phyloP scores from a whole-genome alignment of 768 basidiomycete species.

The Leccinum olivaceopallidum region DNA sequence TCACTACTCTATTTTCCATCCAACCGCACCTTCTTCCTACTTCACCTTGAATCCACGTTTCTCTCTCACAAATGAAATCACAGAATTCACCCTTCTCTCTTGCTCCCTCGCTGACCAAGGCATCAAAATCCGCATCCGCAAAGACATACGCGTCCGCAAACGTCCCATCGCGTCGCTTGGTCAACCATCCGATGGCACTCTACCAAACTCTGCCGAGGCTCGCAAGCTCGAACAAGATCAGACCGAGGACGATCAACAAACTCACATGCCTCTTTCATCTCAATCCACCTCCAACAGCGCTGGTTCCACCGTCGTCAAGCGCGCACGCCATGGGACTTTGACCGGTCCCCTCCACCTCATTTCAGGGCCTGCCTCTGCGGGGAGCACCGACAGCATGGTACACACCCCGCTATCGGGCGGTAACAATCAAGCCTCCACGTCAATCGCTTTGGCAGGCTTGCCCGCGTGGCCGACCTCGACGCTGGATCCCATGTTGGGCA shows the following conservation, averaged over 20 bases:
- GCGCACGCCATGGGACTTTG: constrained; percentile 32
- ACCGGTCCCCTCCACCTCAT: constrained; percentile 20
- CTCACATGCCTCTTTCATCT: constrained; percentile 6
- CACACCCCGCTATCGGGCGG: constrained; percentile 21
- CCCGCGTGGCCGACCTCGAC: constrained; percentile 37
- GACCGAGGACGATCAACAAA: constrained; percentile 23
- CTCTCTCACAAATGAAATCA: background rate
- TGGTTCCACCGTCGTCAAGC: constrained; percentile 18
- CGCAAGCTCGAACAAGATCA: constrained; percentile 32
- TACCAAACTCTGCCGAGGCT: constrained; percentile 8
- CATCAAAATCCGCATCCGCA: constrained; percentile 92
- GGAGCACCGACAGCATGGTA: constrained; percentile 17
- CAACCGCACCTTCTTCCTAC: constrained; percentile 7
- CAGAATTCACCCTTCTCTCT: constrained; percentile 87
- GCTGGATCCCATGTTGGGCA: constrained; percentile 32
- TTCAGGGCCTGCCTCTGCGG: constrained; percentile 20
- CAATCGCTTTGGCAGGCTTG: constrained; percentile 29
- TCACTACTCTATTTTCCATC: constrained; percentile 20
- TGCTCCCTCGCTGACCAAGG: constrained; percentile 94
- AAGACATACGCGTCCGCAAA: constrained; percentile 86
- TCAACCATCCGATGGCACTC: constrained; percentile 18
- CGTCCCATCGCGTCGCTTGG: constrained; percentile 47
- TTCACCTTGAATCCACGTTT: constrained; percentile 2
- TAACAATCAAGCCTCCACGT: constrained; percentile 14
- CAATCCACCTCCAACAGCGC: constrained; percentile 11